Conservation (phyloP, 208 protist species). For the Wallacemonas sp. region DNA sequence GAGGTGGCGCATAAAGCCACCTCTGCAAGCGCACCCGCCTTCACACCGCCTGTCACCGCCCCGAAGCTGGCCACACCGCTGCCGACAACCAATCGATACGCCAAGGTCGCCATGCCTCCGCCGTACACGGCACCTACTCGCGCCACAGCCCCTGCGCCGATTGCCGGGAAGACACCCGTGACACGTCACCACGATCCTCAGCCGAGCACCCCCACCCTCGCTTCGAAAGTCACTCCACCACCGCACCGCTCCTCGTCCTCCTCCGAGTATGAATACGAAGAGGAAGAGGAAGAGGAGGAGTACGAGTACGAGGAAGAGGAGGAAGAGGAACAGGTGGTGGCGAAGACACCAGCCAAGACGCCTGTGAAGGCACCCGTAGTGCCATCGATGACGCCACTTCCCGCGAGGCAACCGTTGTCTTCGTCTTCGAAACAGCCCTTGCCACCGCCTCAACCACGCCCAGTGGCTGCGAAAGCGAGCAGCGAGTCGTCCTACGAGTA, state of each 20-base stretch:
- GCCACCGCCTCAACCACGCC: background rate
- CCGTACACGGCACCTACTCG: background rate
- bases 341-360: background rate
- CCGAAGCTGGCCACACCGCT: background rate
- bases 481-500: conserved; percentile 19
- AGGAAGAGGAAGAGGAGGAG: conserved; percentile 19
- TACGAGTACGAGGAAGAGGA: conserved; percentile 40
- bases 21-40: too few species aligned
- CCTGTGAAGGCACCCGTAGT: background rate
- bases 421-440: too few species aligned
- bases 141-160: background rate
- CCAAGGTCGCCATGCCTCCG: background rate
- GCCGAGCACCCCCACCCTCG: background rate
- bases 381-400: too few species aligned
- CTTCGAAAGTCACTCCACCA: background rate
- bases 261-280: conserved; percentile 18
- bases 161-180: background rate
- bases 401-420: too few species aligned
- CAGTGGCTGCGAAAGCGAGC: background rate
- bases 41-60: background rate
- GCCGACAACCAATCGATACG: background rate
- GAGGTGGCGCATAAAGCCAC: conserved; percentile 7
- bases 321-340: conserved; percentile 33
- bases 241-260: conserved; percentile 4
- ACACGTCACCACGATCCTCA: background rate